phyloP scores from a whole-genome alignment of 2,329 filamentous ascomycete species.

The Paraphaeosphaeria minitans region DNA sequence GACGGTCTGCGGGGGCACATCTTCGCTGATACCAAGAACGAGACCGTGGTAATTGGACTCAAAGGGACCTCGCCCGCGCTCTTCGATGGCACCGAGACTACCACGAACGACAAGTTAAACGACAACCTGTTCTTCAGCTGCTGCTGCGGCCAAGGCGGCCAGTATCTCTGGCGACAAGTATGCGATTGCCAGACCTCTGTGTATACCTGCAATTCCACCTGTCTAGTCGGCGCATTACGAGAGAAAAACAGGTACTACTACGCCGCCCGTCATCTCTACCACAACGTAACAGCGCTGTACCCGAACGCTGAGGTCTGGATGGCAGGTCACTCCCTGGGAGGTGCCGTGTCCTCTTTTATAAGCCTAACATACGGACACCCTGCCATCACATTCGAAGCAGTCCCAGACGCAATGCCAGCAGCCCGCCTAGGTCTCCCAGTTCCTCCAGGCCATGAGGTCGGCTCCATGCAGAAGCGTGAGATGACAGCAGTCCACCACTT shows the following conservation, averaged over 20 bases:
- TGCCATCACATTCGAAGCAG: conserved; percentile 89
- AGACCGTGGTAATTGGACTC: conserved; percentile 86
- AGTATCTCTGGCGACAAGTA: conserved; percentile 87
- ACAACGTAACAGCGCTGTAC: conserved; percentile 89
- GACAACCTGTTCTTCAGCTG: conserved; percentile 98
- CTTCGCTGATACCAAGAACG: conserved; percentile 83
- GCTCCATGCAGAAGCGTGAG: conserved; percentile 63
- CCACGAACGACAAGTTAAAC: conserved; percentile 95
- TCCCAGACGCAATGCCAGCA: conserved; percentile 87
- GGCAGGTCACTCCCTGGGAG: conserved; percentile 89
- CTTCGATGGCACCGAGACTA: conserved; percentile 96
- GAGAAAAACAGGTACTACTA: conserved; percentile 92
- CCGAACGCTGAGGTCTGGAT: conserved; percentile 86
- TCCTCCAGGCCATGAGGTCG: conserved; percentile 77
- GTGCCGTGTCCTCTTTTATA: conserved; percentile 84
- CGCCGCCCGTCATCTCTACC: conserved; percentile 85
- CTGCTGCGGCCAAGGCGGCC: conserved; percentile 92
- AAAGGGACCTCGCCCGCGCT: conserved; percentile 90
- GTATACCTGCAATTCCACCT: conserved; percentile 91
- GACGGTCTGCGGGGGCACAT: conserved; percentile 92
- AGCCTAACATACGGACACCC: conserved; percentile 90
- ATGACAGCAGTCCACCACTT: conserved; percentile 86
- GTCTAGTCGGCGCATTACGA: conserved; percentile 73
- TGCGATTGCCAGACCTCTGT: conserved; percentile 90
- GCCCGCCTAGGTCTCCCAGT: conserved; percentile 82